Base-by-base conservation (phyloP, 2,329 filamentous ascomycete genomes). In the Penicillium fuscoglaucum region DNA sequence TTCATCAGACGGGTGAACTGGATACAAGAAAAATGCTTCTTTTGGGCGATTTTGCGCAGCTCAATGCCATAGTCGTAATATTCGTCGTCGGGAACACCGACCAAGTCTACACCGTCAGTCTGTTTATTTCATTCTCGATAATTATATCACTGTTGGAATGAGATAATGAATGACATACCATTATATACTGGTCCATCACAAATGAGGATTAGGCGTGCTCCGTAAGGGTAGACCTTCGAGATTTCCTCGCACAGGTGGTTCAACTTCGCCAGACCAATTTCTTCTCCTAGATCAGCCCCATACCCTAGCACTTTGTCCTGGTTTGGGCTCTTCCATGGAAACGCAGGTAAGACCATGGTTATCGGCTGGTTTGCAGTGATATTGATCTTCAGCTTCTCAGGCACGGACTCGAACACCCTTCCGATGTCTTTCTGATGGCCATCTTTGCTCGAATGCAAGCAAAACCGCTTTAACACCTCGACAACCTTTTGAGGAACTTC, bases 181-280 rank as follows among this genome's bases (percentile, higher is more conserved):
- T 58, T 58, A 44, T 58, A 58, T 26, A 58, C 50, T 6, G 50
- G 44, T 19, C 55, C 55, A 19, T 58, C 55, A 24, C 55, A 58
- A 8, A 58, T 48, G 37, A 58, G 55, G 12, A 58, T 54, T 6
- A 58, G 50, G 24, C 50, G 50, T 3, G 55, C 44, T 10, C 55
- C 55, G 21, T 58, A 58, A 35, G 55, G 55, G n/a, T 58, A 58
- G 15, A 58, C 35, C 28, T 53, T 54, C 7, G 55, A 54, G 21
- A 58, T 58, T 12, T 58, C 55, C 13, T 54, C 55, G 10, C 55
- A 58, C 28, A 58, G 29, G 21, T 58, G 55, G 43, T 58, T 54
- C 43, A 58, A 29, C n/a, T 24, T 58, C 3, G 55, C 55, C 9
- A 58, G 44, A 13, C 55, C 50, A n/a, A 54, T 15, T 37, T 54